Percentiles rank a stretch among this genome's conserved stretches.
Conservation (phyloP, 768 basidiomycete genomes). For the Sistotremastrum niveocremeum region DNA sequence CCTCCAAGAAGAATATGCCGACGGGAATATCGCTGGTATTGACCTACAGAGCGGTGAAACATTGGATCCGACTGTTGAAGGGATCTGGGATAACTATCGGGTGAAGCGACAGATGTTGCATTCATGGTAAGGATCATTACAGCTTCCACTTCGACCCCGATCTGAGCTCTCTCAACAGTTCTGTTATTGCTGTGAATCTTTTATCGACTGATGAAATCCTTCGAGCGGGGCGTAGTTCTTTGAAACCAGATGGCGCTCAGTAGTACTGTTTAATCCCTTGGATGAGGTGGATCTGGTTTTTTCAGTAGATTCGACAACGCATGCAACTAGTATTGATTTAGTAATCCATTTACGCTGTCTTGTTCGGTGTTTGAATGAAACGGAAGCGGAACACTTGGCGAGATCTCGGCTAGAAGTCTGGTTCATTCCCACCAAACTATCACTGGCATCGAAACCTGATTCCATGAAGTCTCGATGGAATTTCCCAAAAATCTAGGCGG, state of each 20-base stretch:
- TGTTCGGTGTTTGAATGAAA: too few relatives aligned
- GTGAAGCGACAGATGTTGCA: slow-evolving; percentile 99
- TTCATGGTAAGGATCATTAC: slow-evolving; percentile 54
- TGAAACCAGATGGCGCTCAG: slow-evolving; percentile 67
- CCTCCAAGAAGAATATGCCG: slow-evolving; percentile 85
- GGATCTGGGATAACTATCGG: slow-evolving; percentile 98
- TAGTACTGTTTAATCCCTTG: slow-evolving; percentile 11
- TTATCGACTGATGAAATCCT: slow-evolving; percentile 94
- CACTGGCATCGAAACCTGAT: too few relatives aligned
- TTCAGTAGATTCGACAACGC: too few relatives aligned
- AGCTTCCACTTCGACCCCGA: background rate
- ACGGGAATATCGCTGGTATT: slow-evolving; percentile 85
- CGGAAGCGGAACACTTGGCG: too few relatives aligned
- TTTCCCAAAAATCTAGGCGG: too few relatives aligned
- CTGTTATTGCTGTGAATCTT: slow-evolving; percentile 90
- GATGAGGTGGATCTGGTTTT: background rate
- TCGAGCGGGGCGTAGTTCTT: slow-evolving; percentile 73
- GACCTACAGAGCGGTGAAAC: slow-evolving; percentile 92
- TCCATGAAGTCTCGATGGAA: too few relatives aligned
- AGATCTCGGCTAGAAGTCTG: too few relatives aligned
- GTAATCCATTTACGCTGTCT: too few relatives aligned
- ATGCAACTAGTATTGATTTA: too few relatives aligned
- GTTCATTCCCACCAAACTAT: too few relatives aligned
- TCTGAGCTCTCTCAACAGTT: slow-evolving; percentile 29
- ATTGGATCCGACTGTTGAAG: slow-evolving; percentile 89